Evolutionary conservation across 148 eudicot species (phyloP), one percentile per base, ranked within the genome.

Genomic region (Vaccinium darrowii): DNA sequence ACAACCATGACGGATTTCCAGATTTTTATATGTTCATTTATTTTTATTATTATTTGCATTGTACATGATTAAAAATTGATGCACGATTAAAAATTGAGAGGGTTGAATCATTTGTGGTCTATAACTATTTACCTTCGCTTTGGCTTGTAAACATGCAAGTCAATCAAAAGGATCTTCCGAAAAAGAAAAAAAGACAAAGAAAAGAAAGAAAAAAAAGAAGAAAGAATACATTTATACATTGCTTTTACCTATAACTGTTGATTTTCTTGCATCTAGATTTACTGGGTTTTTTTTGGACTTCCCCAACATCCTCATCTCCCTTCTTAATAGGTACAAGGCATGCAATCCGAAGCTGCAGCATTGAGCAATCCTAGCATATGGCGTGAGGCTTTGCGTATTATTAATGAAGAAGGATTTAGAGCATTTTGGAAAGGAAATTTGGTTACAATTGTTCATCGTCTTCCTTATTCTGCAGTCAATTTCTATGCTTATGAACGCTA

Each of bases 351-450:
- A 92, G 93, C 87, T 86, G 83, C 94, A 53, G 77, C 89, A 50
- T 86, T 95, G 84, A 89, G 82, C 62, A 92, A 90, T 85, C 85
- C 92, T 80, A 88, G 92, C 89, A 62, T 95, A 85, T 95, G 94
- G 97, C 90, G 82, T 4, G 98, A 95, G 88, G 94, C 97, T 81
- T 88, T 89, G 21, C 92, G 94, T 53, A 91, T 95, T 86, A 86
- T 90, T 74, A 91, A 83, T 7, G 98, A 95, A 91, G 98, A 95
- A 87, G 97, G 98, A 69, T 83, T 94, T 71, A 87, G 95, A 77
- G 98, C 98, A 50, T 95, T 95, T 86, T 95, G 98, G 98, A 95
- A 92, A 84, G 98, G 98, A 67, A 95, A 95, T 89, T 83, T 94
- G 71, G 98, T 95, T 56, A 95, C 97, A n/a, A 90, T 94, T 53